Conservation (phyloP, 2,329 filamentous ascomycete species). For the Aureobasidium sp. region DNA sequence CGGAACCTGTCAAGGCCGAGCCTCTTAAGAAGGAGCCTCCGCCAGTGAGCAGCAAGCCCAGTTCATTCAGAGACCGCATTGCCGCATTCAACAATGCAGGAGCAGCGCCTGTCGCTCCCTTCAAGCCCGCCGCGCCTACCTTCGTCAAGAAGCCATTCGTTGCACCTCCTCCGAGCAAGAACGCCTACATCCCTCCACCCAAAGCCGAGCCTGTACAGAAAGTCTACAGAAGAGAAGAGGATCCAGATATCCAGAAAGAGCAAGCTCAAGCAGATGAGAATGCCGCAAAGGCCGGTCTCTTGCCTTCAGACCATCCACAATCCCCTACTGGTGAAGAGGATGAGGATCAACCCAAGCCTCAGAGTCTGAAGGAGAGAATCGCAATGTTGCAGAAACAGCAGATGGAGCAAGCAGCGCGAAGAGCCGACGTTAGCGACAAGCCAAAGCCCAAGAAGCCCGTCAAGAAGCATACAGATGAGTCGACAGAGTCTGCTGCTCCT, state of each 20-base stretch:
- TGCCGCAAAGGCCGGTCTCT: constrained; percentile 59
- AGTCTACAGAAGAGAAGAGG: constrained; percentile 79
- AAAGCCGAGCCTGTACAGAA: constrained; percentile 60
- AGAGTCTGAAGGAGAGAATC: constrained; percentile 90
- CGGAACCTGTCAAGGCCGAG: constrained; percentile 26
- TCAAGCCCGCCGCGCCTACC: constrained; percentile 64
- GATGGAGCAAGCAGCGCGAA: constrained; percentile 74
- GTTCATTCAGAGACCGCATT: constrained; percentile 91
- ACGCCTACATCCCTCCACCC: constrained; percentile 77
- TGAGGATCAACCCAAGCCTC: constrained; percentile 82
- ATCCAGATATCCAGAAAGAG: constrained; percentile 55
- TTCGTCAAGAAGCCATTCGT: constrained; percentile 98
- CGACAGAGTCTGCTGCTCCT: constrained; percentile 24
- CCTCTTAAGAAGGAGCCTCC: constrained; percentile 55
- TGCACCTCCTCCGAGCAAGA: constrained; percentile 83
- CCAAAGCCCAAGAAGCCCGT: constrained; percentile 75
- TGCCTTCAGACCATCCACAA: constrained; percentile 21
- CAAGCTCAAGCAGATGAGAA: constrained; percentile 58
- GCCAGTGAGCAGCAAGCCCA: constrained; percentile 61
- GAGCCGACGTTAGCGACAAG: constrained; percentile 68
- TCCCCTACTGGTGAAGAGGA: constrained; percentile 33
- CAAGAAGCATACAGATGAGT: constrained; percentile 44
- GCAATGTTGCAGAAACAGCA: constrained; percentile 91
- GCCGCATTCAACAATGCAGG: constrained; percentile 92
- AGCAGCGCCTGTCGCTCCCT: constrained; percentile 78